Evolutionary conservation across 2,329 filamentous ascomycete species (phyloP).

Genomic region (Pseudopyrenochaeta lycopersici): DNA sequence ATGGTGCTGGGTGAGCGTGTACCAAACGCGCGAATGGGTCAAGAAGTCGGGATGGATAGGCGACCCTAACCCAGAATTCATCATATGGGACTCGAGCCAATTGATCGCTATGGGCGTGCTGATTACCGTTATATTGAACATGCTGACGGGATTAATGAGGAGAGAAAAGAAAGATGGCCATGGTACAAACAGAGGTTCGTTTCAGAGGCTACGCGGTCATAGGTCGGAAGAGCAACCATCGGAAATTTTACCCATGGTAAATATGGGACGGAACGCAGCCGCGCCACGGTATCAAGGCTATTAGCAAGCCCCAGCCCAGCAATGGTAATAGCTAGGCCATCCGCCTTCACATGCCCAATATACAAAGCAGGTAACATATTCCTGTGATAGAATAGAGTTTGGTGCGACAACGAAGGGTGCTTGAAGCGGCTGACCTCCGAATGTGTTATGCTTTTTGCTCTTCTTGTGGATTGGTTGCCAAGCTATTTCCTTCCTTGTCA

Average conservation of each 20-base stretch:
- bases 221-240: neutral
- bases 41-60: conserved; percentile 5
- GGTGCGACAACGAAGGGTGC: too few relatives aligned
- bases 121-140: conserved; percentile 3
- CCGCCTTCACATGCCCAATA: too few relatives aligned
- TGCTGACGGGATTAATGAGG: conserved; percentile 1
- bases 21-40: conserved; percentile 4
- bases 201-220: neutral
- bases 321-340: too few relatives aligned
- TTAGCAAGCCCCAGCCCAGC: too few relatives aligned
- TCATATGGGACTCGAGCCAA: conserved; percentile 2
- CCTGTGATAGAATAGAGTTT: too few relatives aligned
- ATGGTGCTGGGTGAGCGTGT: conserved; percentile 6
- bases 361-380: too few relatives aligned
- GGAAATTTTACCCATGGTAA: neutral
- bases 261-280: neutral
- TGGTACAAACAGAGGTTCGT: neutral
- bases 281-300: neutral
- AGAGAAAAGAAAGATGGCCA: conserved; percentile 5
- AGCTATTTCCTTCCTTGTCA: too few relatives aligned
- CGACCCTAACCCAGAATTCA: conserved; percentile 1
- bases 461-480: too few relatives aligned
- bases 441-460: too few relatives aligned
- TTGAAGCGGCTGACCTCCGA: too few relatives aligned
- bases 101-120: conserved; percentile 6